A percentile compares a stretch with the other conserved stretches of the same genome.
Conservation (phyloP, 148 eudicot genomes). For the Arctostaphylos glauca region DNA sequence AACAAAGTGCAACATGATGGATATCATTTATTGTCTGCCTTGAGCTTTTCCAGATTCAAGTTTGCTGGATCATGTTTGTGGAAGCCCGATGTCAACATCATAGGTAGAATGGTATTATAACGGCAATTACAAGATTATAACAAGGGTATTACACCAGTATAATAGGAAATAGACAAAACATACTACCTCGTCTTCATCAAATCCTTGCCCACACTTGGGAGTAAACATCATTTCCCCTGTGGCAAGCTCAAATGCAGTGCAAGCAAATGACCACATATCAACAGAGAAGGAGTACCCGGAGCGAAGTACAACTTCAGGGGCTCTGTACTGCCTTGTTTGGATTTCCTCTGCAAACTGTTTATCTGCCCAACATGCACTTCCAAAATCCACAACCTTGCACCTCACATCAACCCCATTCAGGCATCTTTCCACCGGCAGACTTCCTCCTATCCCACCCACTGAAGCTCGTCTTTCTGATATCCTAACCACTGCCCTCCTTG, state of each 20-base stretch:
- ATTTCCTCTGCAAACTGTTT: constrained; percentile 72
- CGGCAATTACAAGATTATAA: neutral
- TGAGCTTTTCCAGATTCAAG: neutral
- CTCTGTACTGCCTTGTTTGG: constrained; percentile 95
- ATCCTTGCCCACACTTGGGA: constrained; percentile 75
- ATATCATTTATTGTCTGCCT: neutral
- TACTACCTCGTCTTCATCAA: constrained; percentile 88
- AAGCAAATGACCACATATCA: constrained; percentile 99
- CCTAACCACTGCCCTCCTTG: constrained; percentile 81
- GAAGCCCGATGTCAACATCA: neutral
- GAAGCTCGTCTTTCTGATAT: constrained; percentile 68
- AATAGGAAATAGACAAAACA: constrained; percentile 2
- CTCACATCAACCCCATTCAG: constrained; percentile 73
- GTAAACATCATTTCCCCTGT: constrained; percentile 97
- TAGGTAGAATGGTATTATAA: neutral
- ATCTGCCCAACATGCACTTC: constrained; percentile 94
- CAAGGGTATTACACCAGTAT: neutral
- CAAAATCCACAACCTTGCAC: constrained; percentile 94
- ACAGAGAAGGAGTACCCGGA: constrained; percentile 72
- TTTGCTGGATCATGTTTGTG: neutral
- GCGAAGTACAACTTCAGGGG: constrained; percentile 89
- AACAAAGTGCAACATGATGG: constrained; percentile 1
- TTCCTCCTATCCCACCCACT: constrained; percentile 48
- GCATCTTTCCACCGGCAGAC: constrained; percentile 49
- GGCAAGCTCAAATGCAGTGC: constrained; percentile 97